Evolutionary conservation across 345 rosid species (phyloP).

Genomic region (Euphorbia tirucalli): DNA sequence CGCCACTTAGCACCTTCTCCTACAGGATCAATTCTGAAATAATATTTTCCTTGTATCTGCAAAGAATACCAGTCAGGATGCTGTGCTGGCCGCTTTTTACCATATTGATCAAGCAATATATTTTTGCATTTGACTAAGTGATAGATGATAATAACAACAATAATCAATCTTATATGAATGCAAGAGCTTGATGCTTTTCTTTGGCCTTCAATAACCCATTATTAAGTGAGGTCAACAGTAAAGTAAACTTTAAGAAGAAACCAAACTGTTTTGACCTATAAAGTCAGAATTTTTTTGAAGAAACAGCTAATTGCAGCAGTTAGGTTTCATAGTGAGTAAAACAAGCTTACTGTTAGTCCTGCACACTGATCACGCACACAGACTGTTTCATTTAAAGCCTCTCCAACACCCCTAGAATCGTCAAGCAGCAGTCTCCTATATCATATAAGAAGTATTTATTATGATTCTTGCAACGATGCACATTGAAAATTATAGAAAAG

Average conservation of each 20-base stretch:
- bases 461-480: neutral
- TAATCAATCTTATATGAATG: neutral
- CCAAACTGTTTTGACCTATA: neutral
- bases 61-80: conserved; percentile 6
- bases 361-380: conserved; percentile 63
- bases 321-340: conserved; percentile 11
- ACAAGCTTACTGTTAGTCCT: conserved; percentile 67
- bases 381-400: conserved; percentile 81
- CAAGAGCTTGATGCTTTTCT: conserved; percentile 2
- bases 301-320: neutral
- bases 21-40: conserved; percentile 72
- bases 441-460: conserved; percentile 19
- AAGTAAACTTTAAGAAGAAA: conserved; percentile 1
- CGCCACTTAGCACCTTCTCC: conserved; percentile 99
- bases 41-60: conserved; percentile 92
- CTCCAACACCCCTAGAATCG: conserved; percentile 88
- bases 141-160: neutral
- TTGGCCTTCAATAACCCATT: neutral
- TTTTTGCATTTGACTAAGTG: neutral
- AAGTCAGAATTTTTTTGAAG: conserved; percentile 7
- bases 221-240: neutral
- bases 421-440: conserved; percentile 87
- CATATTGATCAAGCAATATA: neutral
- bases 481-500: neutral
- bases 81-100: neutral